These are phyloP conservation scores for Chloris gayana DNA, from an alignment of 176 grass and related monocot species.

Conservation along the genomic window DNA sequence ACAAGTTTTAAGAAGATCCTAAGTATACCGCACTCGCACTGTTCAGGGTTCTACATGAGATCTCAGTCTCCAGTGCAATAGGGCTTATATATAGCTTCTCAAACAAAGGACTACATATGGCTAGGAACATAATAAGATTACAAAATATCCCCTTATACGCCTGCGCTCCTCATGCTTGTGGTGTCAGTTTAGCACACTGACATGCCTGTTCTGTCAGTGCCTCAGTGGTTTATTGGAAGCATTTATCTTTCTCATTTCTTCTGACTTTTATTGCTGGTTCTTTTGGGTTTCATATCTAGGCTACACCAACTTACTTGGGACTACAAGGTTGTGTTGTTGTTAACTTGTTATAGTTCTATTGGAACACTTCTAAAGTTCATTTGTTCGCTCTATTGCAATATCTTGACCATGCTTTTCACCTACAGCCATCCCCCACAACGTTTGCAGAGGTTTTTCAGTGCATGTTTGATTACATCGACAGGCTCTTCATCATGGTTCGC, in stretches of 20 bases:
- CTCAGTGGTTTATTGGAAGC: not conserved
- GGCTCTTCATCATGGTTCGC: constrained; percentile 95
- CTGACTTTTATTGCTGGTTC: not conserved
- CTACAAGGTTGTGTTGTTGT: not conserved
- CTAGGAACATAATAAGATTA: not conserved
- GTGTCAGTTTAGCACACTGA: not conserved
- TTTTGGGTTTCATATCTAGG: not conserved
- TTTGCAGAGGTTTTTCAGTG: constrained; percentile 94
- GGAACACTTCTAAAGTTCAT: not conserved
- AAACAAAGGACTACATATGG: not conserved
- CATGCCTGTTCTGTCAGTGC: not conserved
- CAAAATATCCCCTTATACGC: not conserved
- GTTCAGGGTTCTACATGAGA: not conserved
- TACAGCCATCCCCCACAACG: constrained; percentile 83
- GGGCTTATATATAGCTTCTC: no score
- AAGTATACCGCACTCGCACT: not conserved
- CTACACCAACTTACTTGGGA: not conserved
- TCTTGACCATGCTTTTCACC: constrained; percentile 4
- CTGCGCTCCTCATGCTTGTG: not conserved
- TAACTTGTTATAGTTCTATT: not conserved
- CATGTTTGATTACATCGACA: constrained; percentile 99
- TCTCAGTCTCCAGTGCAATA: not conserved
- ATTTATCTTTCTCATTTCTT: not conserved
- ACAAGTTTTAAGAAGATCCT: not conserved
- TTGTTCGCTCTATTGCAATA: not conserved